phyloP scores from a whole-genome alignment of 73 alveolate genomes.

The Blepharisma stoltei region DNA sequence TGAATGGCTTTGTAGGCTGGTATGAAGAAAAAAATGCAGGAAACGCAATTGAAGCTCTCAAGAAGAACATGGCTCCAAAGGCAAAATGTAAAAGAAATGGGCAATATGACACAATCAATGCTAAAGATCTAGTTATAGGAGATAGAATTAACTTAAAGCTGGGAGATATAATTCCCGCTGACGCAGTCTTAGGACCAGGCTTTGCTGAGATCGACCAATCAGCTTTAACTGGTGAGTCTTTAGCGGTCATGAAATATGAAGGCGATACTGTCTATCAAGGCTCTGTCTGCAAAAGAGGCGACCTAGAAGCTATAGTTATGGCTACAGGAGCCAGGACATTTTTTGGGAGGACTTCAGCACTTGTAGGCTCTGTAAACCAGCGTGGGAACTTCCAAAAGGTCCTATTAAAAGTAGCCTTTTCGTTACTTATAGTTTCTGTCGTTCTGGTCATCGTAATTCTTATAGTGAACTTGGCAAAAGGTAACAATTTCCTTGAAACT shows the following conservation, averaged over 20 bases:
- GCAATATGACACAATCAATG: conserved; percentile 10
- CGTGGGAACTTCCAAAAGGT: conserved; percentile 31
- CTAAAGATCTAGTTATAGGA: conserved; percentile 14
- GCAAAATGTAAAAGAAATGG: conserved; percentile 27
- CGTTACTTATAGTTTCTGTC: neutral
- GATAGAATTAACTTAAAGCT: conserved; percentile 4
- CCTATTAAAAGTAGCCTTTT: conserved; percentile 1
- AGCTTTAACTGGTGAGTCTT: conserved; percentile 13
- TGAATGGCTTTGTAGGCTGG: conserved; percentile 26
- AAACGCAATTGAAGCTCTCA: conserved; percentile 24
- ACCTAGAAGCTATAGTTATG: conserved; percentile 3
- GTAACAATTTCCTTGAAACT: neutral
- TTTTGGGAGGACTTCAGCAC: neutral
- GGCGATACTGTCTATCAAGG: conserved; percentile 32
- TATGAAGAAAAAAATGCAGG: conserved; percentile 31
- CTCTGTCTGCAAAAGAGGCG: conserved; percentile 31
- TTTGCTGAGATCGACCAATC: conserved; percentile 25
- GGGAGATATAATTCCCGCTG: conserved; percentile 58
- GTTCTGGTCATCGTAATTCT: conserved; percentile 9
- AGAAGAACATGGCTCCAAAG: conserved; percentile 9
- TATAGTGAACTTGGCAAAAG: conserved; percentile 11
- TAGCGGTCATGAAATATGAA: conserved; percentile 7
- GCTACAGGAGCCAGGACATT: conserved; percentile 26
- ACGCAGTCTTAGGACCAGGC: conserved; percentile 35
- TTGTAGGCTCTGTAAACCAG: neutral